These are phyloP conservation scores for Ascochyta fabae DNA, from an alignment of 2,329 filamentous ascomycete genomes.

Conservation along the genomic window DNA sequence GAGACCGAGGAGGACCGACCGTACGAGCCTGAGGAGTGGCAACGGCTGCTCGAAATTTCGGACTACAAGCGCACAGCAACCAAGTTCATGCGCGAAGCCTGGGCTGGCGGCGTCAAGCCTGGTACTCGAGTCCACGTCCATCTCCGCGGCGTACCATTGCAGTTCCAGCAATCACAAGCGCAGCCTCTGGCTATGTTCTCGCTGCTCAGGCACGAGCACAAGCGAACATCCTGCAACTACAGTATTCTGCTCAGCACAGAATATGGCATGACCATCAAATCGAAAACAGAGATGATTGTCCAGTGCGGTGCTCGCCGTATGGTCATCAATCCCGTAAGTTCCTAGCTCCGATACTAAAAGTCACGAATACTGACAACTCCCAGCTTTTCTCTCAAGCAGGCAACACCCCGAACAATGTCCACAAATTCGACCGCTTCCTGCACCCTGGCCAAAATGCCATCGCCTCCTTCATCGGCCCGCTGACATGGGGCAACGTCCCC, in stretches of 20 bases:
- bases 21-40: conserved; percentile 90
- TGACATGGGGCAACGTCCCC: conserved; percentile 93
- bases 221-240: conserved; percentile 83
- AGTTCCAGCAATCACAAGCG: conserved; percentile 60
- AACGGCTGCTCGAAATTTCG: conserved; percentile 81
- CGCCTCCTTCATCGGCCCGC: conserved; percentile 85
- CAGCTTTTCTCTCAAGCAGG: conserved; percentile 83
- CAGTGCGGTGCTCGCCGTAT: conserved; percentile 90
- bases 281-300: conserved; percentile 89
- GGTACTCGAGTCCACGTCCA: conserved; percentile 85
- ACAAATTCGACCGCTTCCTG: conserved; percentile 92
- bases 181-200: conserved; percentile 79
- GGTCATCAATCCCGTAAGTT: conserved; percentile 73
- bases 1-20: conserved; percentile 85
- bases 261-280: conserved; percentile 76
- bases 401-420: conserved; percentile 92
- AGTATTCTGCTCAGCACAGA: conserved; percentile 85
- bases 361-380: not conserved
- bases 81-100: conserved; percentile 77
- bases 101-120: conserved; percentile 84
- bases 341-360: not conserved
- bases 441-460: conserved; percentile 90
- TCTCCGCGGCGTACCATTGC: conserved; percentile 65
- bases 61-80: conserved; percentile 88
- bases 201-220: conserved; percentile 91